Conservation (phyloP, 306 rosid species). For the Cucurbita maxima region DNA sequence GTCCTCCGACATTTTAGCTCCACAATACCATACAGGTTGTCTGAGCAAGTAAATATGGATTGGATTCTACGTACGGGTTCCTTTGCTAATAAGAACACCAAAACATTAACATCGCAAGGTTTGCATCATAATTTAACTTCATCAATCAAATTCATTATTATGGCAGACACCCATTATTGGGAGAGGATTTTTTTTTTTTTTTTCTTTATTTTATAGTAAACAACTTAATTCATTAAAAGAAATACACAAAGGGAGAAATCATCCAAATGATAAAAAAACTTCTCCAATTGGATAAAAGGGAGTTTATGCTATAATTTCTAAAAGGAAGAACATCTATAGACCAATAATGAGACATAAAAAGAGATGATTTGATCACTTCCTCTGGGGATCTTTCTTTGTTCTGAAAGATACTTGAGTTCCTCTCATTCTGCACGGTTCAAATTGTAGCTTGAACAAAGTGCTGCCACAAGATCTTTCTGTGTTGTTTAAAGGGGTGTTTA, state of each 20-base stretch:
- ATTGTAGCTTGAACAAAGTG: background rate
- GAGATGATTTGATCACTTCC: background rate
- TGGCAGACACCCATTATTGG: no score
- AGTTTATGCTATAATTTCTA: no score
- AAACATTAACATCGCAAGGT: background rate
- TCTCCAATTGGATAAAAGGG: background rate
- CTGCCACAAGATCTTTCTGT: background rate
- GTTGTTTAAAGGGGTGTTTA: background rate
- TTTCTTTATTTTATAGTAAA: background rate
- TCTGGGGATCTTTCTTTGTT: background rate
- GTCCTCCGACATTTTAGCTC: background rate
- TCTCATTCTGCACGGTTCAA: background rate
- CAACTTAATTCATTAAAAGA: background rate
- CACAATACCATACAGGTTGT: background rate
- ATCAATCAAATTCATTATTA: background rate
- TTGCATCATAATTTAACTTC: background rate
- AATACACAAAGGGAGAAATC: background rate
- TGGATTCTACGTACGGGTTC: background rate
- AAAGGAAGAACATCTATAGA: no score
- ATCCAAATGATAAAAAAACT: background rate
- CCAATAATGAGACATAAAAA: background rate
- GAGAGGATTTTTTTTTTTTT: no score
- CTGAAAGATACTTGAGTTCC: background rate
- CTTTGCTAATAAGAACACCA: background rate
- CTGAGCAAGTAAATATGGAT: background rate